Evolutionary conservation across 352 stramenopile species (phyloP).

Genomic region (Ophiocytium majus): DNA sequence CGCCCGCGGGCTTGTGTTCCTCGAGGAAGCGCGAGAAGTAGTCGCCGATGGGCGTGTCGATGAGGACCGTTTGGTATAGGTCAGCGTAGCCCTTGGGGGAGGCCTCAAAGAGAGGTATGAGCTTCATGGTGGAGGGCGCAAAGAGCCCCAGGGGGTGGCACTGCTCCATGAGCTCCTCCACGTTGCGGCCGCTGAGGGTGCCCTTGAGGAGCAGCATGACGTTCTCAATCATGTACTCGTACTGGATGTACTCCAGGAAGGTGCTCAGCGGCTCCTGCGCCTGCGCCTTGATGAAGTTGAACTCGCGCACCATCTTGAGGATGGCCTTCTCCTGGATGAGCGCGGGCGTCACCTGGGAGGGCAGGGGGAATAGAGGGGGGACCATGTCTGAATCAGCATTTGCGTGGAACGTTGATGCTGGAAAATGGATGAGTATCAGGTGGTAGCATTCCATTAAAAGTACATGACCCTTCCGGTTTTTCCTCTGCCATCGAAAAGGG

Average conservation of each 20-base stretch:
- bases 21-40: slow-evolving; percentile 14
- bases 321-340: slow-evolving; percentile 58
- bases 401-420: too few species aligned
- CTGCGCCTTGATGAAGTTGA: slow-evolving; percentile 93
- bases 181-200: slow-evolving; percentile 89
- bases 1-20: slow-evolving; percentile 4
- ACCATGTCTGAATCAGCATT: too few species aligned
- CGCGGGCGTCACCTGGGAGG: slow-evolving; percentile 62
- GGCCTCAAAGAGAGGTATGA: slow-evolving; percentile 95
- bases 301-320: slow-evolving; percentile 70
- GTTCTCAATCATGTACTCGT: slow-evolving; percentile 99
- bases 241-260: slow-evolving; percentile 98
- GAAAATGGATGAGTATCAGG: too few species aligned
- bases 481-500: too few species aligned
- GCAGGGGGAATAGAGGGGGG: slow-evolving; percentile 46
- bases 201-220: slow-evolving; percentile 98
- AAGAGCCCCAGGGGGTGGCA: slow-evolving; percentile 98
- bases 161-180: slow-evolving; percentile 95
- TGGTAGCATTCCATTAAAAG: too few species aligned
- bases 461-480: too few species aligned
- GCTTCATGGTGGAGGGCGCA: slow-evolving; percentile 97
- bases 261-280: slow-evolving; percentile 88
- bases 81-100: slow-evolving; percentile 95
- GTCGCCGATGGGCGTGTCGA: slow-evolving; percentile 92
- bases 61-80: slow-evolving; percentile 97